Base-by-base conservation (phyloP, 805 yeast species). In the Teunomyces gatunensis region DNA sequence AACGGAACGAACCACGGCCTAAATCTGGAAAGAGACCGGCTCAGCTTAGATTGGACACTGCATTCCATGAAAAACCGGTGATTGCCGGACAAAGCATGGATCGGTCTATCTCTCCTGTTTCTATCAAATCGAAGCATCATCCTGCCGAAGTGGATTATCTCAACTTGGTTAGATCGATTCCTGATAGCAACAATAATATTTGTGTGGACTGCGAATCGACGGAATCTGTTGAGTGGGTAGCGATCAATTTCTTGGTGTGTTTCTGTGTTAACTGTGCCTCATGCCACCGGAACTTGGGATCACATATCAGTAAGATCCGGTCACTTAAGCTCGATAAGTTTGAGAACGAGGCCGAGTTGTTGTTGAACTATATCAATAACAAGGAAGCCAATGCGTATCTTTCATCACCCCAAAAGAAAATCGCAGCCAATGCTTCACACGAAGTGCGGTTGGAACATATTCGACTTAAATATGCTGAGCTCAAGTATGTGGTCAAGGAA, bases 261-360 rank as follows among this genome's bases (percentile, higher is more conserved):
- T 71, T 92, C 21, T 91, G 98, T 64, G 84, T 89, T 39, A 82
- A 84, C 44, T 91, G 98, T 58, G 83, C 96, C 0, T 90, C 96
- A 0, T 83, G 84, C n/a, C 97, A 91, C 64, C 73, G 97, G 47
- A 83, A 89, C 17, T 65, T 92, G 60, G 97, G 97, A 0, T 76
- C 96, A 0, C 90, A 86, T 53, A 75, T 89, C 4, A 80, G 94
- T 5, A 89, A 86, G 60, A 80, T 91, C 3, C 75, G 88, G 52
- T 88, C 96, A 0, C 69, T 91, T 46, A 84, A 80, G n/a, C 69
- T 88, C 39, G 97, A 91, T 61, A 78, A 79, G 25, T 77, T 84
- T 56, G 78, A 81, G 2, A 71, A 72, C 11, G 97, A 90, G 55
- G 60, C 79, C 4, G 68, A 78, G 12, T 74, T 78, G 10, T 69